A percentile compares a stretch with the other conserved stretches of the same genome.
Conservation (phyloP, 129 eudicot genomes). For the Sambucus nigra region DNA sequence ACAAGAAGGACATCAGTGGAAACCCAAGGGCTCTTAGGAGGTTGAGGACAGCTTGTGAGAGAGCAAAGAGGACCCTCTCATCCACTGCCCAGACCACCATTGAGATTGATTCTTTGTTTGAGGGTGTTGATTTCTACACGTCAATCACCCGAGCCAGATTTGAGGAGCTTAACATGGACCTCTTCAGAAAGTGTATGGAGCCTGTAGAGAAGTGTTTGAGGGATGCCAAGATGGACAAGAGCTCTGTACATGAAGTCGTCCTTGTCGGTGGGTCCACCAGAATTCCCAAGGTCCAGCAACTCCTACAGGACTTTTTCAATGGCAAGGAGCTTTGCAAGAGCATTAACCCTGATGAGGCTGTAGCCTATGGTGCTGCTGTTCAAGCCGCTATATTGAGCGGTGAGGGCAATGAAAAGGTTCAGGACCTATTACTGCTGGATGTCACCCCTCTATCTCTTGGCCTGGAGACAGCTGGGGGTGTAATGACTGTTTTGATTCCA, state of each 20-base stretch:
- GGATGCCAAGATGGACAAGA: slow-evolving; percentile 25
- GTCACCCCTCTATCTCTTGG: slow-evolving; percentile 43
- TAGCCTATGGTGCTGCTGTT: slow-evolving; percentile 43
- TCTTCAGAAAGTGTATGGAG: too few relatives aligned
- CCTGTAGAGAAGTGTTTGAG: too few relatives aligned
- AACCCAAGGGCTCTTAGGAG: slow-evolving; percentile 40
- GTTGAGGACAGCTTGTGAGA: slow-evolving; percentile 43
- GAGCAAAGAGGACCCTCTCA: too few relatives aligned
- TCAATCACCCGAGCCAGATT: too few relatives aligned
- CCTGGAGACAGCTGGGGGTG: slow-evolving; percentile 31
- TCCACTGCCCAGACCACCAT: too few relatives aligned
- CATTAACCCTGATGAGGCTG: slow-evolving; percentile 45
- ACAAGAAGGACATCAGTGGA: too few relatives aligned
- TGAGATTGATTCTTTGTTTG: slow-evolving; percentile 37
- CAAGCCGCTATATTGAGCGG: slow-evolving; percentile 45
- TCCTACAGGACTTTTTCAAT: slow-evolving; percentile 34
- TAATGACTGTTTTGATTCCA: slow-evolving; percentile 38
- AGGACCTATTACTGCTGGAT: slow-evolving; percentile 25
- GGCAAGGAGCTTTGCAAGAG: too few relatives aligned
- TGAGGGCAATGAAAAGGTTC: slow-evolving; percentile 30
- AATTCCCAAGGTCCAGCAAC: slow-evolving; percentile 41
- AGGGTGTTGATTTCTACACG: slow-evolving; percentile 38
- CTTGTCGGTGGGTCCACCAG: slow-evolving; percentile 47
- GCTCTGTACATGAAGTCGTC: slow-evolving; percentile 39
- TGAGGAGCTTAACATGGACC: too few relatives aligned